phyloP scores from a whole-genome alignment of 345 rosid genomes.

The Mangifera indica region DNA sequence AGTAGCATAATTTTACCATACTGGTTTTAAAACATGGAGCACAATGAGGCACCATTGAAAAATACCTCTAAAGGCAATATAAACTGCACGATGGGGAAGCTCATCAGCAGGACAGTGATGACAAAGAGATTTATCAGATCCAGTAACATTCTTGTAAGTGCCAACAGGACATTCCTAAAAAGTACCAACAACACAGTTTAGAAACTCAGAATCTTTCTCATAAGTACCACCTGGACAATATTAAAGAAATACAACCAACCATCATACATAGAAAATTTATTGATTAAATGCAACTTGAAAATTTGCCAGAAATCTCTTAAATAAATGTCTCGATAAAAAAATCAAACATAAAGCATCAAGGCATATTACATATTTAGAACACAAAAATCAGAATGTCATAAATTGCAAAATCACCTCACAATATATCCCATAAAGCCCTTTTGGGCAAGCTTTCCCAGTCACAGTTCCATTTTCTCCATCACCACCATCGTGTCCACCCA shows the following conservation, averaged over 20 bases:
- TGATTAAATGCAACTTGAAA: not conserved
- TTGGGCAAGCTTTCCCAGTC: constrained; percentile 93
- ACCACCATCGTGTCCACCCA: constrained; percentile 46
- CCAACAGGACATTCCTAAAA: constrained; percentile 96
- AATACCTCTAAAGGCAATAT: constrained; percentile 79
- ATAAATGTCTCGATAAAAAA: not conserved
- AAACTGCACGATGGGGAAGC: constrained; percentile 85
- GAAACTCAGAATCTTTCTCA: constrained; percentile 56
- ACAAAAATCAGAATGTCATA: not conserved
- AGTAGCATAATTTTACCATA: not conserved
- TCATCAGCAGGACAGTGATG: constrained; percentile 68
- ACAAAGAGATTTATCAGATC: constrained; percentile 83
- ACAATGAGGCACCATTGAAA: constrained; percentile 8
- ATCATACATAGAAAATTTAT: constrained; percentile 2
- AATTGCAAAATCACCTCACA: constrained; percentile 55
- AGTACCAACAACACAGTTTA: constrained; percentile 19
- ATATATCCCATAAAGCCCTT: constrained; percentile 85
- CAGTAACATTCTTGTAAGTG: constrained; percentile 82
- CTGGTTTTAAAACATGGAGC: not conserved
- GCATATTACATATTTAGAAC: not conserved
- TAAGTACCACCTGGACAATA: constrained; percentile 83
- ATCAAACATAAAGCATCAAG: not conserved
- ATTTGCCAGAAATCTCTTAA: not conserved
- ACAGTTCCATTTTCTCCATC: constrained; percentile 82
- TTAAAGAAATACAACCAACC: constrained; percentile 40